These are phyloP conservation scores for Biscutella laevigata DNA, from an alignment of 441 rosid species.

Conservation along the genomic window DNA sequence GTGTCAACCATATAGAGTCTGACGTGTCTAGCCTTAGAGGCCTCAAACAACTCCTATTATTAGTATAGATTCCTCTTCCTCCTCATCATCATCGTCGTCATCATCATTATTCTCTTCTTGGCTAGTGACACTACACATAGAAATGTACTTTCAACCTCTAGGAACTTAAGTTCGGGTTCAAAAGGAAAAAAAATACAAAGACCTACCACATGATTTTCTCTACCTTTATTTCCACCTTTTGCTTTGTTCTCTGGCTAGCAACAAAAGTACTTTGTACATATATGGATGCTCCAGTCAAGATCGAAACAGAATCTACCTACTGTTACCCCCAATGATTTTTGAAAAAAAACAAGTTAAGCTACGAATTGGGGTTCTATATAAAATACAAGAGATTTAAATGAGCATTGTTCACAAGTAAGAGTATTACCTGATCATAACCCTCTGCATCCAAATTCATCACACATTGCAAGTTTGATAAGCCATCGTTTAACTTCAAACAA, in stretches of 20 bases:
- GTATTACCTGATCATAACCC: conserved; percentile 76
- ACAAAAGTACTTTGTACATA: conserved; percentile 71
- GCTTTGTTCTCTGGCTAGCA: conserved; percentile 85
- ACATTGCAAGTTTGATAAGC: conserved; percentile 92
- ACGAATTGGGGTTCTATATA: background rate
- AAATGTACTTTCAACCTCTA: background rate
- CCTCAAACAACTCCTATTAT: no score
- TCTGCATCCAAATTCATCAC: conserved; percentile 66
- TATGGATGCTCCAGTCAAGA: conserved; percentile 79
- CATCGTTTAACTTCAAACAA: conserved; percentile 46
- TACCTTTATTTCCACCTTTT: conserved; percentile 76
- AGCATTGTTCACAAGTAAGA: background rate
- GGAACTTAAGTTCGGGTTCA: background rate
- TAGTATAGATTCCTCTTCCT: no score
- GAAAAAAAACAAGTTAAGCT: background rate
- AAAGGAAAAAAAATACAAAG: conserved; percentile 9
- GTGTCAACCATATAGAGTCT: no score
- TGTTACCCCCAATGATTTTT: background rate
- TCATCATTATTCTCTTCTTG: no score
- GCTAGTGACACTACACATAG: no score
- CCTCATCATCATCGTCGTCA: no score
- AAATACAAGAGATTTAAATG: background rate
- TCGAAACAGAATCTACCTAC: conserved; percentile 74
- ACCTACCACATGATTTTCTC: conserved; percentile 62
- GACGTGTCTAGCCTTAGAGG: no score